Evolutionary conservation across 164 flowering plant genomes (phyloP), one percentile per base, ranked within the genome.

Genomic region (Vitis rupestris): DNA sequence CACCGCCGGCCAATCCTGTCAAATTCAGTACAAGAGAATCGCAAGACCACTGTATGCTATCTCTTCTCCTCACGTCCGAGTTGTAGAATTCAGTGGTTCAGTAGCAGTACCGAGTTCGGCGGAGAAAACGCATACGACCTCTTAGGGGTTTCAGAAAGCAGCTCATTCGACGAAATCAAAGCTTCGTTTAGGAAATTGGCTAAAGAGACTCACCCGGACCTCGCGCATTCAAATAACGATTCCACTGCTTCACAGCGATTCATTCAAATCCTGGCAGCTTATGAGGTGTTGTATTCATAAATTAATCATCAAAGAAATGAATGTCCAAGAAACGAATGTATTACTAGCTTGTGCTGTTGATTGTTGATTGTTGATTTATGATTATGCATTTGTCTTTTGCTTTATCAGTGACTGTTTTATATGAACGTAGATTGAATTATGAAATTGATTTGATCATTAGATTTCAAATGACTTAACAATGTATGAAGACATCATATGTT

Each of bases 171-270:
- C 0, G 96, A 94, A 81, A 92, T 94, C 78, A 94, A 94, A 73
- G 84, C 88, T 8, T 86, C 96, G 13, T 94, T 94, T 71, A 84
- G 85, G 14, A 92, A 82, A 77, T 77, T 94, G 63, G 98, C 96
- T 8, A 94, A 94, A 76, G 82, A 88, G 74, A 90, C 94, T 66
- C 98, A 94, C 70, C 98, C 98, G 9, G 98, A 89, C 74, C 79
- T 90, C 15, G 84, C 80, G 54, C 78, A 73, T 10, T 78, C 82
- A 27, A 69, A 62, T 53, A 58, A 69, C 57, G 79, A 80, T 63
- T 60, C 87, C 11, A 57, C 75, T 10, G 74, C 84, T 44, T 87
- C 93, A 9, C 67, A 65, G n/a, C 86, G 87, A 51, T 94, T 92
- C 75, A 70, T 94, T 54, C 85, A 82, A 79, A 89, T 92, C 54